Evolutionary conservation across 1,284 basidiomycete genomes (phyloP), one percentile per base, ranked within the genome.

Genomic region (Laetiporus sulphureus): DNA sequence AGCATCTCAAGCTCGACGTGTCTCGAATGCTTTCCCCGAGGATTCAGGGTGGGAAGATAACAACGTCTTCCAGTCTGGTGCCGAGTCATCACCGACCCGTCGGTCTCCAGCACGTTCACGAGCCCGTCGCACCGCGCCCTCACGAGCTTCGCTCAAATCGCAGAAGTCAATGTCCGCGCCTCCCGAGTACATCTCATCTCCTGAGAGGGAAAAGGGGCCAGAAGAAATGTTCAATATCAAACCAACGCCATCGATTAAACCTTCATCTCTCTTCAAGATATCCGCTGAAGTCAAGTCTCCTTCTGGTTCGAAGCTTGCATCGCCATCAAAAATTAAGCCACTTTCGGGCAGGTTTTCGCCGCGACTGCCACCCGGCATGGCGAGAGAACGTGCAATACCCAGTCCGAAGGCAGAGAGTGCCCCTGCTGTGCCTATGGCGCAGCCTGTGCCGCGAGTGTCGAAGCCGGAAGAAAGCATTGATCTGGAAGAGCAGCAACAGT

Each of bases 31-130:
- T 18, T 66, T 72, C 44, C 36, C 46, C 2, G 59, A 59, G 12
- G 57, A 87, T 44, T 87, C 85, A 50, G 84, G 83, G 23, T 89
- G 85, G 85, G 85, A 89, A 56, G 86, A 89, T 52, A 86, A 86
- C 52, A 89, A 89, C 48, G 76, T 88, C 30, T 89, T 89, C 59
- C 85, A 89, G 56, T 87, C 83, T 11, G 85, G 85, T 20, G 80
- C 79, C 3, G 85, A 88, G 54, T 83, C 80, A 11, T 87, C 84
- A 15, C 85, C 85, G 12, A 59, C 59, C 6, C 76, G 79, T 18
- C 77, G 80, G 24, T 73, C 80, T 5, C 81, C 79, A 4, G 58
- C 62, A 8, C 71, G 72, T 40, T 55, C 67, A 3, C 77, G 72
- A 40, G 49, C 59, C n/a, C 56, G 69, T 31, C 72, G 78, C 33